These are phyloP conservation scores for Lizonia empirigonia DNA, from an alignment of 2,329 filamentous ascomycete genomes.

Conservation along the genomic window DNA sequence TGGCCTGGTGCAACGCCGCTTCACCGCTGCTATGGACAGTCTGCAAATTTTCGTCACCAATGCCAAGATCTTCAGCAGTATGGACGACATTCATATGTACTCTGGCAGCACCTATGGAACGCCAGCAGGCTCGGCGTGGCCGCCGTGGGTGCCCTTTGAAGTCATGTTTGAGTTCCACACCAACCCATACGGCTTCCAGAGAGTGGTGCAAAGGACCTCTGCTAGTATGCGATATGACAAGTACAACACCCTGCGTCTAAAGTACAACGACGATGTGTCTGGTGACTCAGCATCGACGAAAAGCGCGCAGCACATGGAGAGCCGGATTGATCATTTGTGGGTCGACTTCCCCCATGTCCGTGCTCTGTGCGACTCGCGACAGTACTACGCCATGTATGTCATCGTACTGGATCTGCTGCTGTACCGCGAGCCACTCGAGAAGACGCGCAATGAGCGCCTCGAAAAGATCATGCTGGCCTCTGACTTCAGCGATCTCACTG, in stretches of 20 bases:
- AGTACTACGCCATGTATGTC: conserved; percentile 98
- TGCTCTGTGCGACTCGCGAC: conserved; percentile 94
- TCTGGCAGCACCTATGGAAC: conserved; percentile 92
- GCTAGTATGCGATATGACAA: conserved; percentile 95
- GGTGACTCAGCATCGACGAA: conserved; percentile 56
- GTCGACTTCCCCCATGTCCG: conserved; percentile 94
- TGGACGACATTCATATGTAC: conserved; percentile 87
- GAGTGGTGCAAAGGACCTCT: conserved; percentile 95
- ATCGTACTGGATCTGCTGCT: conserved; percentile 95
- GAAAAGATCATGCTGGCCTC: conserved; percentile 99
- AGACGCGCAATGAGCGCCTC: conserved; percentile 91
- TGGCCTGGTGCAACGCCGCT: conserved; percentile 91
- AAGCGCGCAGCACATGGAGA: conserved; percentile 65
- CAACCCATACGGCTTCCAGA: conserved; percentile 96
- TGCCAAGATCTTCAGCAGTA: conserved; percentile 82
- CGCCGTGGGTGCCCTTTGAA: conserved; percentile 97
- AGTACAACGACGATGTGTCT: conserved; percentile 93
- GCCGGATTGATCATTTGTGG: conserved; percentile 93
- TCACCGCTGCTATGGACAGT: conserved; percentile 94
- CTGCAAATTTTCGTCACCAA: conserved; percentile 98
- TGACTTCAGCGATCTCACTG: conserved; percentile 95
- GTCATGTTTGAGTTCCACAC: conserved; percentile 96
- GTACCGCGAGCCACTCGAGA: conserved; percentile 95
- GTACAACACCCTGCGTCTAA: conserved; percentile 94
- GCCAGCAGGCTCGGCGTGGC: conserved; percentile 84